Evolutionary conservation across 192 early-diverging fungal species (phyloP).

Genomic region (Funneliformis geosporum): DNA sequence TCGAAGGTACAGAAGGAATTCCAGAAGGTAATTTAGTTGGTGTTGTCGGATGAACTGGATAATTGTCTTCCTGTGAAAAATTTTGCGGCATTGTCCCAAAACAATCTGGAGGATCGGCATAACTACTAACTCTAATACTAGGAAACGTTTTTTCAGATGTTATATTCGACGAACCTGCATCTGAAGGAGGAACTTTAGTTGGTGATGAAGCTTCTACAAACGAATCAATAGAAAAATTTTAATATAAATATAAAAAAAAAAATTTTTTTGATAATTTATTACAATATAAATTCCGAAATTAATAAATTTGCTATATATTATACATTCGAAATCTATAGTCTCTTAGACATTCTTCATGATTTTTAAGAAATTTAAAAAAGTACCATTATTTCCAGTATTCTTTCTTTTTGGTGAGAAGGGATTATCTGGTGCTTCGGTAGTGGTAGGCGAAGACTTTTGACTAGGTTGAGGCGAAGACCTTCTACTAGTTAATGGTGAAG

Average conservation of each 20-base stretch:
- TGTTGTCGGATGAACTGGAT: background rate
- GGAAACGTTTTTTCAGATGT: background rate
- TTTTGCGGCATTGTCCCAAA: background rate
- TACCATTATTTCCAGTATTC: constrained; percentile 19
- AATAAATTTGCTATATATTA: no score
- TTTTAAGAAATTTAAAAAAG: background rate
- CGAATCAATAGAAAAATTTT: no score
- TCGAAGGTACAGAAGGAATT: background rate
- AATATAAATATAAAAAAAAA: no score
- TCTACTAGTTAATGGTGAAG: constrained; percentile 1
- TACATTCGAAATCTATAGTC: no score
- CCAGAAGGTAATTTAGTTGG: background rate
- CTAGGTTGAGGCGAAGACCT: constrained; percentile 1
- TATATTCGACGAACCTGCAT: background rate
- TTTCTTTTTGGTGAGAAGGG: constrained; percentile 1
- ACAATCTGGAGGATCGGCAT: background rate
- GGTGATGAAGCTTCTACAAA: background rate
- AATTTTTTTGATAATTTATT: no score
- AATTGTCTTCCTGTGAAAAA: background rate
- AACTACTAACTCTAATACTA: background rate
- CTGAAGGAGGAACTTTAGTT: background rate
- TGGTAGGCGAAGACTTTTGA: constrained; percentile 27
- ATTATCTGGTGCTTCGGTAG: constrained; percentile 20
- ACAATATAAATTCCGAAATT: no score
- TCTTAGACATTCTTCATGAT: no score